Percentiles rank a stretch among this genome's conserved stretches.
Conservation (phyloP, 2,329 filamentous ascomycete species). For the Sporothrix pallida region DNA sequence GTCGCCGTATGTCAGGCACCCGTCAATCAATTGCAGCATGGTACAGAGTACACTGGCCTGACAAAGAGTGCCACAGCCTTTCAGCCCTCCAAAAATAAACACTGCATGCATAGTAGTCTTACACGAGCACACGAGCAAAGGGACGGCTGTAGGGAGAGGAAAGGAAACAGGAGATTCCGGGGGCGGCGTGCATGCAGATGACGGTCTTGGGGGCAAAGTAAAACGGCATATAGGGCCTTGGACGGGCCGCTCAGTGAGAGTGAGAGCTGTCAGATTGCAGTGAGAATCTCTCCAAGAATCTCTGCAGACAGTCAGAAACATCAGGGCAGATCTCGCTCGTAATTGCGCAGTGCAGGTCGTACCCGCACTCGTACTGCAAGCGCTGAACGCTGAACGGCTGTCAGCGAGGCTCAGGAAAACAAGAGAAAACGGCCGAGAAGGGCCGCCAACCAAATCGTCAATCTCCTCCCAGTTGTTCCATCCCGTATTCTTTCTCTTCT, state of each 20-base stretch:
- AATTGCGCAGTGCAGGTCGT: not conserved
- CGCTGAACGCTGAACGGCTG: not conserved
- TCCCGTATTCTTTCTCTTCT: not conserved
- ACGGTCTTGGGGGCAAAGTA: not conserved
- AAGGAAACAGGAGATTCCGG: not conserved
- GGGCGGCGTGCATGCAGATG: conserved; percentile 22
- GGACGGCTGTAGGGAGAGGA: not conserved
- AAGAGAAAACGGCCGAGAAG: conserved; percentile 12
- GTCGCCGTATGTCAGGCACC: not conserved
- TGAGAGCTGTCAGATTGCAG: not conserved
- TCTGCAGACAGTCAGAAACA: not conserved
- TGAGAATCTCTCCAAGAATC: too few relatives aligned
- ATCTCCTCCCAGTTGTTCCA: too few relatives aligned
- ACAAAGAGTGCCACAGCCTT: not conserved
- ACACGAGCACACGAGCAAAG: not conserved
- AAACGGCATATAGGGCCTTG: not conserved
- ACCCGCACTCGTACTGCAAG: not conserved
- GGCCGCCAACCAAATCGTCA: not conserved
- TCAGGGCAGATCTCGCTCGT: not conserved
- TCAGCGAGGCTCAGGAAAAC: conserved; percentile 2
- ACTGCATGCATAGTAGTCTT: not conserved
- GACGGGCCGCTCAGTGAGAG: not conserved
- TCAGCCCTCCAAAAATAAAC: conserved; percentile 18
- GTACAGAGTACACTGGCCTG: not conserved
- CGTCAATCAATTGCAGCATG: not conserved